Base-by-base conservation (phyloP, 1,284 basidiomycete species). In the Puccinia polysora region DNA sequence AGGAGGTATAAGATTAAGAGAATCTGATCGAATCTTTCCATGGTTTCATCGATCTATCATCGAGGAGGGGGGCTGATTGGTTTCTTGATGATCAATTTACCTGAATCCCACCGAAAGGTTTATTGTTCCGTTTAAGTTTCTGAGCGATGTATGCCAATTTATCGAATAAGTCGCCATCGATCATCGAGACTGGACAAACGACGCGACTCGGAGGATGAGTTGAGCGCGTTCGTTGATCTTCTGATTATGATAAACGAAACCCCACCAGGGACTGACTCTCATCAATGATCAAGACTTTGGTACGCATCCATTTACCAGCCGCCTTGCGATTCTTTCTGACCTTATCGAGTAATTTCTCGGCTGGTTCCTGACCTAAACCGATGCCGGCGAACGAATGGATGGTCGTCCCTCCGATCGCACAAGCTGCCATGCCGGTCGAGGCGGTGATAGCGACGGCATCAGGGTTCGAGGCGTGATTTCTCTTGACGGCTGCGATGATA, bases 51-150 rank as follows among this genome's bases (percentile, higher is more conserved):
- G n/a, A n/a, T n/a, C n/a, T n/a, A n/a, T 32, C 15, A 7, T 15
- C 53, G 28, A 28, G 23, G 6, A 25, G 4, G 28, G 28, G 15
- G 6, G 52, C 4, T 55, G 52, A 25, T 30, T 55, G 4, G n/a
- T n/a, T 25, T 25, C 30, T 55, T 38, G 28, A 32, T 2, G 14
- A n/a, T 58, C 53, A n/a, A 70, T 81, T 28, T 47, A 89, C 89
- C 83, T 95, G 92, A 38, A 98, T 94, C 0, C 94, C 95, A n/a
- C 96, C 95, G 75, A 97, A 98, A 0, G 94, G 90, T 58, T 81
- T 71, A 20, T 49, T 25, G 30, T 82, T 86, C 77, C 87, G 88
- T 76, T 90, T 84, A 25, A 91, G 74, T 0, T 82, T 81, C 32
- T 83, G 81, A 12, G 85, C 90, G 63, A 92, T 85, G 30, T 84